A percentile compares a stretch with the other conserved stretches of the same genome.
These are phyloP conservation scores for Limnanthes douglasii DNA, from an alignment of 345 rosid species.

Conservation along the genomic window DNA sequence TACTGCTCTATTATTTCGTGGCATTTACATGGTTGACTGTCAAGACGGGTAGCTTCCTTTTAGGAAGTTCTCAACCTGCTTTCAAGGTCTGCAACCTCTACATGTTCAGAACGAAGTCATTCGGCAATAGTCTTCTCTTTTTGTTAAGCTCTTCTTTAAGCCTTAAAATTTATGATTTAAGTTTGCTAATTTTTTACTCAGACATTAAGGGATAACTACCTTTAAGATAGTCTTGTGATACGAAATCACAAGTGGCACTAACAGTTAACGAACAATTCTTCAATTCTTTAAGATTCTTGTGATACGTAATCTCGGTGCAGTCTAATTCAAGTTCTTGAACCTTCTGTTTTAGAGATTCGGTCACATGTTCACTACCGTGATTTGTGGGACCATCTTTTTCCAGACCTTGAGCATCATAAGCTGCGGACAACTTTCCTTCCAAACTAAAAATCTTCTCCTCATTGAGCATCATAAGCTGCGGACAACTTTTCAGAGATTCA, in stretches of 20 bases:
- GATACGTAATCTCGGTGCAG: conserved; percentile 51
- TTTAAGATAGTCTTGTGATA: conserved; percentile 10
- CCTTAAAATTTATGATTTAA: conserved; percentile 11
- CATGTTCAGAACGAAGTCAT: conserved; percentile 14
- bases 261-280: too few relatives aligned
- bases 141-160: conserved; percentile 20
- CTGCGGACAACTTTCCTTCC: too few relatives aligned
- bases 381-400: too few relatives aligned
- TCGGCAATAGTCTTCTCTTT: conserved; percentile 6
- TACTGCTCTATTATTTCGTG: too few relatives aligned
- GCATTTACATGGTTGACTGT: conserved; percentile 26
- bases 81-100: conserved; percentile 20
- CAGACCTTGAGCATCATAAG: too few relatives aligned
- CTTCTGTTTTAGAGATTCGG: conserved; percentile 35
- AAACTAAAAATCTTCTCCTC: too few relatives aligned
- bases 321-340: conserved; percentile 51
- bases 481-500: too few relatives aligned
- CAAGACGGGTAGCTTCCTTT: conserved; percentile 16
- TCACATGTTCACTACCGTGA: too few relatives aligned
- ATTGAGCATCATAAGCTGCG: too few relatives aligned
- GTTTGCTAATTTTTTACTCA: conserved; percentile 12
- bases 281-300: conserved; percentile 59
- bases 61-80: conserved; percentile 23
- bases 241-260: conserved; percentile 10
- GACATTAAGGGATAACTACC: conserved; percentile 4